Evolutionary conservation across 257 asterid genomes (phyloP).

Genomic region (Nicotiana tomentosiformis): DNA sequence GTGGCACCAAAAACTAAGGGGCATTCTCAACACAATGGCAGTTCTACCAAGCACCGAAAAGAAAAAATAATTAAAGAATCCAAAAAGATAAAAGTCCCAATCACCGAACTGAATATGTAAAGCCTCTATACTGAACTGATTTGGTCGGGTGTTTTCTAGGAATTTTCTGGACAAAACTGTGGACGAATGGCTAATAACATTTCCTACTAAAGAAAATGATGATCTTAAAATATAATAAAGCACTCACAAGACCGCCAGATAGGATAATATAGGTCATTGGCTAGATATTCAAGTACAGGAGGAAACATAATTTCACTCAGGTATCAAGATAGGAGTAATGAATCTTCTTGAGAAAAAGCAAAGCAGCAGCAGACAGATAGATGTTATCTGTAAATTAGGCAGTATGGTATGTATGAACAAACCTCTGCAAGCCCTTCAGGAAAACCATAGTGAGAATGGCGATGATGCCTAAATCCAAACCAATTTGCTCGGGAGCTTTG

Average conservation of each 20-base stretch:
- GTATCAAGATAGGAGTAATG: not conserved
- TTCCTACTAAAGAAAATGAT: not conserved
- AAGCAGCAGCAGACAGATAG: not conserved
- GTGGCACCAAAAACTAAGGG: not conserved
- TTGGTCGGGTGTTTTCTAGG: not conserved
- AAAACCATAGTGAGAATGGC: slow-evolving; percentile 25
- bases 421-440: slow-evolving; percentile 41
- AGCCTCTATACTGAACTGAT: not conserved
- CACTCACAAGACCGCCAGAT: not conserved
- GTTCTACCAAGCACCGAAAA: not conserved
- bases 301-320: not conserved
- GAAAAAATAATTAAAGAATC: not conserved
- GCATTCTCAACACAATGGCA: not conserved
- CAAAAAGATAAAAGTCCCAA: not conserved
- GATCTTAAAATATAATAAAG: not conserved
- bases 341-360: not conserved
- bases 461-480: slow-evolving; percentile 27
- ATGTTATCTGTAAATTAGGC: not conserved
- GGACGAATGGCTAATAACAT: not conserved
- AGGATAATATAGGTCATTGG: not conserved
- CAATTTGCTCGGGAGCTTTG: slow-evolving; percentile 24
- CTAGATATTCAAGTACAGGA: not conserved
- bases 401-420: not conserved
- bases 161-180: not conserved
- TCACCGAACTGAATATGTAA: not conserved